Evolutionary conservation across 2,329 filamentous ascomycete genomes (phyloP), one percentile per base, ranked within the genome.

Genomic region (Fusarium verrucosum): DNA sequence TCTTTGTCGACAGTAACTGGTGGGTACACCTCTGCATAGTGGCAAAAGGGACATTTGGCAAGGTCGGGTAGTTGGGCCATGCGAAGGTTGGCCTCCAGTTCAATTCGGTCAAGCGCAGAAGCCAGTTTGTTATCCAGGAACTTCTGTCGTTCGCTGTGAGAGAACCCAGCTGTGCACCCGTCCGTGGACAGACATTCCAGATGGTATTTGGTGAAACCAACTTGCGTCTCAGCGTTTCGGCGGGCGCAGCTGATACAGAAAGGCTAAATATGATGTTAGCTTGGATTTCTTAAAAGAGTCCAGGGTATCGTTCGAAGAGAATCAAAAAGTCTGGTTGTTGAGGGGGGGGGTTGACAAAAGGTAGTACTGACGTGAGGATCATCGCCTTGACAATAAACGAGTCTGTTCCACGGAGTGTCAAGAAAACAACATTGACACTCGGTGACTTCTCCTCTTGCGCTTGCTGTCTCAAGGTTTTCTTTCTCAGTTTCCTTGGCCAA

Each of bases 41-140:
- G 87, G 74, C 92, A 96, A 72, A 93, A 95, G 0, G 92, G 92
- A 66, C 92, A 96, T 28, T 85, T 87, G 28, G 85, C 90, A 3
- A 96, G 83, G 60, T 89, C 87, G 36, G 92, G 87, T 32, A 96
- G 83, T 1, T 83, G 86, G 1, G 92, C 91, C 60, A 86, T 80
- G n/a, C 86, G 84, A 35, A 96, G 80, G 22, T 87, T 84, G 17
- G 88, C 83, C 69, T 90, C 86, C 73, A 91, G 88, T 72, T 94
- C 89, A 47, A 94, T 83, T 20, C 86, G 83, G 53, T 90, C 89
- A 4, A 96, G 79, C 10, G 88, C 89, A 4, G 82, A 78, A 26
- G 85, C 79, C 0, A 87, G 79, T 41, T 84, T 85, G 16, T 83
- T 77, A 58, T 87, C 82, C 1, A 93, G 76, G 38, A 89, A 88